Evolutionary conservation across 441 rosid genomes (phyloP).

Genomic region (Erodium trifolium): DNA sequence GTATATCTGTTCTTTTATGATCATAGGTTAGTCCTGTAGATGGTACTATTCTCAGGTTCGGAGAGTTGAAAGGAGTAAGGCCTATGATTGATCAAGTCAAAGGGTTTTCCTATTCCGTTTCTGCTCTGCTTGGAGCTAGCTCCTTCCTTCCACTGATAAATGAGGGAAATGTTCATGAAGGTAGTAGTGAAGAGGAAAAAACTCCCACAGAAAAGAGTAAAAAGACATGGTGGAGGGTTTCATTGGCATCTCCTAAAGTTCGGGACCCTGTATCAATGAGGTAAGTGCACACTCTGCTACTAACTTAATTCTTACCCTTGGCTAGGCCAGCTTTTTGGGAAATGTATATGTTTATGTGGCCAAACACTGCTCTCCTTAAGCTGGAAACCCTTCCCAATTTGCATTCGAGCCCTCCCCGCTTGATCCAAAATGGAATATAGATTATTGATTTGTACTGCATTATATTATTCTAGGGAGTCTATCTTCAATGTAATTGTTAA

Average conservation of each 20-base stretch:
- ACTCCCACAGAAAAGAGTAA: slow-evolving; percentile 34
- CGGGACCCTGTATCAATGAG: slow-evolving; percentile 41
- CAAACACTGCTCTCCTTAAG: neutral
- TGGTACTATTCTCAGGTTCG: slow-evolving; percentile 71
- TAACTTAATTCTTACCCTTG: neutral
- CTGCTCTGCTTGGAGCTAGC: slow-evolving; percentile 78
- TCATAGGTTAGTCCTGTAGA: slow-evolving; percentile 88
- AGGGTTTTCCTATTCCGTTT: slow-evolving; percentile 79
- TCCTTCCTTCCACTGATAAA: slow-evolving; percentile 56
- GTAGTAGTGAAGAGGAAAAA: slow-evolving; percentile 30
- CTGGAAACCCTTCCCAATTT: neutral
- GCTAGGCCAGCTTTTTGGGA: neutral
- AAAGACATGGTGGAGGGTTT: slow-evolving; percentile 78
- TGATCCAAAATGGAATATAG: slow-evolving; percentile 2
- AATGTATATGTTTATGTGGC: slow-evolving; percentile 5
- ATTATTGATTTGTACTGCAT: neutral
- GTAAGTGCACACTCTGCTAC: slow-evolving; percentile 28
- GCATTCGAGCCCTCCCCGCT: neutral
- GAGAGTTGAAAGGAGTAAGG: slow-evolving; percentile 71
- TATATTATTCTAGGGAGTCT: neutral
- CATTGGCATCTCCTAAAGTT: slow-evolving; percentile 74
- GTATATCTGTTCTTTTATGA: slow-evolving; percentile 10
- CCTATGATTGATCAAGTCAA: slow-evolving; percentile 94
- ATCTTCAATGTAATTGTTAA: slow-evolving; percentile 4
- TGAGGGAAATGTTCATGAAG: slow-evolving; percentile 32